A percentile compares a stretch with the other conserved stretches of the same genome.
Evolutionary conservation across 2,329 filamentous ascomycete species (phyloP).

Genomic region (Pseudocercospora eumusae): DNA sequence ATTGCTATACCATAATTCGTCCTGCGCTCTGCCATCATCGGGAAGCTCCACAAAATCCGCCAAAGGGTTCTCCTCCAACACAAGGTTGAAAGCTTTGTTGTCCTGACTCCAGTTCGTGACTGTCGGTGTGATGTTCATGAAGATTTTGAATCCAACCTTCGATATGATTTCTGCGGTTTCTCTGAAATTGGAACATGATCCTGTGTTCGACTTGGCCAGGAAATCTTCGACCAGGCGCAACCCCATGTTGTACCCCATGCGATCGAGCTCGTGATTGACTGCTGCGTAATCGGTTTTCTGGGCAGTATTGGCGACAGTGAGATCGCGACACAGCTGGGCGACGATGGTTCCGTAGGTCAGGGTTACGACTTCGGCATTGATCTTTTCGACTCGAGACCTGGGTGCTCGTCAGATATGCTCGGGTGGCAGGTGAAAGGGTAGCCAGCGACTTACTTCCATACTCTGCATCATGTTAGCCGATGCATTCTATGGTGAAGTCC

Average conservation of each 20-base stretch:
- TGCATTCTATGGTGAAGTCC: background rate
- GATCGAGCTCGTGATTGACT: slow-evolving; percentile 96
- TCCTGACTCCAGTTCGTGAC: slow-evolving; percentile 96
- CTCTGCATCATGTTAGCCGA: slow-evolving; percentile 56
- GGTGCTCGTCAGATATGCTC: background rate
- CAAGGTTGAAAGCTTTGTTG: slow-evolving; percentile 91
- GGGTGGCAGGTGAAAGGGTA: background rate
- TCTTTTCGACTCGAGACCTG: slow-evolving; percentile 93
- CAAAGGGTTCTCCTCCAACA: slow-evolving; percentile 95
- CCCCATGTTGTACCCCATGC: slow-evolving; percentile 99
- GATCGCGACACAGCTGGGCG: slow-evolving; percentile 93
- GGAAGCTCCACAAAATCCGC: slow-evolving; percentile 97
- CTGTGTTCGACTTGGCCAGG: slow-evolving; percentile 88
- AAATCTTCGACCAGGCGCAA: slow-evolving; percentile 96
- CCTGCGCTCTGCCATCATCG: slow-evolving; percentile 91
- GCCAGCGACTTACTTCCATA: slow-evolving; percentile 76
- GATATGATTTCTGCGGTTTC: slow-evolving; percentile 97
- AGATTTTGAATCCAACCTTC: slow-evolving; percentile 99
- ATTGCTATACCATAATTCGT: slow-evolving; percentile 98
- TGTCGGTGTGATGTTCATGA: slow-evolving; percentile 91
- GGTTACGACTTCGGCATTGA: slow-evolving; percentile 95
- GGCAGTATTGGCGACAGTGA: slow-evolving; percentile 45
- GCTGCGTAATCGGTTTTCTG: slow-evolving; percentile 85
- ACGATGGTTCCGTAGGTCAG: slow-evolving; percentile 98
- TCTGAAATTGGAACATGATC: slow-evolving; percentile 85